Evolutionary conservation across 1,284 basidiomycete species (phyloP), one percentile per base, ranked within the genome.

Genomic region (Cryptococcus maquisensis): DNA sequence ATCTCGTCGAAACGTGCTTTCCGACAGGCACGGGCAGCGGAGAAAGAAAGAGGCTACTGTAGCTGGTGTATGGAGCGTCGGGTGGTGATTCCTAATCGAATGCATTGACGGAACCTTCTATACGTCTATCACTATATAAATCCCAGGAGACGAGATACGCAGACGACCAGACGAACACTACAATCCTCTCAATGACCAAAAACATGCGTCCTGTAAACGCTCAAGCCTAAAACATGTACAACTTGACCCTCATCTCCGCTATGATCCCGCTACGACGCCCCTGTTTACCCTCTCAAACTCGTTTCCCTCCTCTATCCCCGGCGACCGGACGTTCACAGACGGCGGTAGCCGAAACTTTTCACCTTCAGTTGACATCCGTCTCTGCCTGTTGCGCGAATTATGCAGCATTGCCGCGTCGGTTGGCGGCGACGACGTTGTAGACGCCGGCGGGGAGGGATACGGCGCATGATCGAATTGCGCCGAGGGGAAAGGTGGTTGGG

Each of bases 1-100:
- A 35, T 92, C 90, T 0, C 84, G 86, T 62, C 78, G 91, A 7
- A 80, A 81, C 1, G 86, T 88, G 3, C 79, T 94, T 9, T 36
- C 52, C 0, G 21, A 52, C 45, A 46, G 44, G 32, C 28, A 41
- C 26, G 46, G 39, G 16, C n/a, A 40, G 16, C n/a, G 8, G 51
- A 26, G 49, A 41, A 32, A 37, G 47, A 9, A 60, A 53, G 44
- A 51, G 43, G 26, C 39, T 15, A 36, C 43, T 8, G 18, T 49
- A n/a, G 59, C 57, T 18, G 56, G 58, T 16, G 41, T 52, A 21
- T 68, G 65, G 66, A 48, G 51, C 18, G 40, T 57, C 10, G 65
- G 66, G 3, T 68, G 63, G 61, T 67, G 44, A 56, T 18, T 6
- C 15, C 7, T 15, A 23, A 38, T 16, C 38, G 18, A 6, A 55